Conservation (phyloP, 257 asterid genomes). For the Gentiana macrophylla region DNA sequence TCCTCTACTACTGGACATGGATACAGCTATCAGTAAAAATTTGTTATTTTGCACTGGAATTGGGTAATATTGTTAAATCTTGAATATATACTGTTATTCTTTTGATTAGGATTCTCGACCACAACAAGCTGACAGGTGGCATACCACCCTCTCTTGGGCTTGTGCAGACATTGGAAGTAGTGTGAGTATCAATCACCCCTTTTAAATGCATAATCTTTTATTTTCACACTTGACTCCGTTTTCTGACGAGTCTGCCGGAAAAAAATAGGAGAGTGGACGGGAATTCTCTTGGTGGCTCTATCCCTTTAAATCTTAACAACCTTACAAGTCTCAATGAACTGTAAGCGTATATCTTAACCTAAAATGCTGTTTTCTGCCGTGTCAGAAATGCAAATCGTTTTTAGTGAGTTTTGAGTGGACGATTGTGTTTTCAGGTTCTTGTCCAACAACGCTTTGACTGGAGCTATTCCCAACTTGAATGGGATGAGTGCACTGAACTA, state of each 20-base stretch:
- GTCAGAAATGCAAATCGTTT: conserved; percentile 7
- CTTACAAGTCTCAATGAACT: conserved; percentile 52
- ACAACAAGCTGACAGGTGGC: conserved; percentile 52
- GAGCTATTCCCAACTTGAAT: conserved; percentile 52
- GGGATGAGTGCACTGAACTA: conserved; percentile 40
- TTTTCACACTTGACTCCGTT: not conserved
- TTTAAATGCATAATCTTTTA: conserved; percentile 10
- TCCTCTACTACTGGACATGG: no score
- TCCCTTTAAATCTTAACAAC: conserved; percentile 46
- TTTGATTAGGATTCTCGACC: conserved; percentile 56
- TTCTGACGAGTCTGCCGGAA: not conserved
- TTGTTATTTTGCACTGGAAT: no score
- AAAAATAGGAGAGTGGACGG: conserved; percentile 61
- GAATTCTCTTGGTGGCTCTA: conserved; percentile 45
- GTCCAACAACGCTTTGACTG: conserved; percentile 57
- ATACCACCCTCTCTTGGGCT: conserved; percentile 54
- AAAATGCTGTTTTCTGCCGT: not conserved
- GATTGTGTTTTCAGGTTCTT: conserved; percentile 44
- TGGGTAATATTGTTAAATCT: no score
- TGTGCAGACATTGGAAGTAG: conserved; percentile 46
- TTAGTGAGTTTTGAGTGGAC: not conserved
- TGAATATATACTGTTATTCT: not conserved
- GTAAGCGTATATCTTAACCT: conserved; percentile 29
- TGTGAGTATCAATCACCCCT: conserved; percentile 45
- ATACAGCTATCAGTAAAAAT: no score